Conservation (phyloP, 805 yeast species). For the Brettanomyces naardenensis region DNA sequence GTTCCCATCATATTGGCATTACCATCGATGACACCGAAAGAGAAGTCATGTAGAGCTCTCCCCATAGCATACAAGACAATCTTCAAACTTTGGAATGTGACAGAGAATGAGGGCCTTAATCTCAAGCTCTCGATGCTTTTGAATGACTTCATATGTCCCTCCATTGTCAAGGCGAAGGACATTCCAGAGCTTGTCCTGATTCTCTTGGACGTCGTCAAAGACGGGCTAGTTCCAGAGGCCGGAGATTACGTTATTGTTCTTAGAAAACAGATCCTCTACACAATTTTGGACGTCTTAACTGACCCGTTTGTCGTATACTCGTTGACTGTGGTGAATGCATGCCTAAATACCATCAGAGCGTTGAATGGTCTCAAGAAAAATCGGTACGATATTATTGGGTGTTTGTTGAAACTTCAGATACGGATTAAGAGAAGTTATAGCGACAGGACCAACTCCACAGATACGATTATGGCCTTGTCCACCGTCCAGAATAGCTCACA, state of each 20-base stretch:
- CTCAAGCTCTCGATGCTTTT: conserved; percentile 15
- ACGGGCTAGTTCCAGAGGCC: conserved; percentile 9
- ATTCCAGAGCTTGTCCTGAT: conserved; percentile 13
- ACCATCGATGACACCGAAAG: conserved; percentile 22
- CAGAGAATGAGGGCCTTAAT: conserved; percentile 6
- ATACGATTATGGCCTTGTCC: background rate
- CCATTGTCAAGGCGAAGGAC: conserved; percentile 20
- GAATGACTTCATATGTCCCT: conserved; percentile 21
- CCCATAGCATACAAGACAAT: conserved; percentile 18
- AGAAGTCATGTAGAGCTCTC: conserved; percentile 14
- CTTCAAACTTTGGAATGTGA: conserved; percentile 9
- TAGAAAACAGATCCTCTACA: conserved; percentile 14
- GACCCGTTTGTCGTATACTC: conserved; percentile 18
- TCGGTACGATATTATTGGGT: conserved; percentile 1
- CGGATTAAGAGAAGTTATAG: background rate
- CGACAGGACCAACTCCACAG: background rate
- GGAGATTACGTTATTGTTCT: conserved; percentile 15
- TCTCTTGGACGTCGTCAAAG: conserved; percentile 10
- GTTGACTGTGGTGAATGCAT: background rate
- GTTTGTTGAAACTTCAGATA: background rate
- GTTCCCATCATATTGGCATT: conserved; percentile 22
- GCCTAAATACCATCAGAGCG: background rate
- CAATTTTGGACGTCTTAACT: conserved; percentile 16
- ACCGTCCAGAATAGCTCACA: too few relatives aligned
- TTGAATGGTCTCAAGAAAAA: background rate